Evolutionary conservation across 768 basidiomycete species (phyloP), one percentile per base, ranked within the genome.

Genomic region (Suillus subluteus): DNA sequence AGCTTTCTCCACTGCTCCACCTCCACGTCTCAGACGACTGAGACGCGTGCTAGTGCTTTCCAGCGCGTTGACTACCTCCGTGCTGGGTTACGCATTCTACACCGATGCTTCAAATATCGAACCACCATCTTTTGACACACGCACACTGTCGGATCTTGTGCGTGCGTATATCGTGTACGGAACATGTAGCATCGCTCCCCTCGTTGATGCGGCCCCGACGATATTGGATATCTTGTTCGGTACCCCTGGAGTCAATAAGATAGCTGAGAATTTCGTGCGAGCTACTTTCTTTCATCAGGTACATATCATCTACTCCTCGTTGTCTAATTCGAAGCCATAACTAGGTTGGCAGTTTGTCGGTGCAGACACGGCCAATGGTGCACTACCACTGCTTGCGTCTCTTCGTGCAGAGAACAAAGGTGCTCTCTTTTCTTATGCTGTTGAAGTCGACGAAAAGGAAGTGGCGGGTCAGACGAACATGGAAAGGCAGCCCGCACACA

Each of bases 201-300:
- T 98, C 15, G 91, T 97, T 37, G 92, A 96, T 72, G 78, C 86
- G 66, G 87, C 94, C 1, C 94, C 94, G 0, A 75, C 77, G 56
- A 78, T 96, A 32, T 81, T 98, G 52, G 78, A 84, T 15, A 71
- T 80, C 2, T 72, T 90, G 18, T 76, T 82, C 6, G 79, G 82
- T 50, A 77, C 88, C 2, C 87, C 88, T 1, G 78, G 82, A 15
- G 58, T 96, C 0, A 86, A 82, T 66, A 80, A 85, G 64, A 71
- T 94, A 48, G 88, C 90, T 2, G 88, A 94, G 72, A 81, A 80
- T 1, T 73, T 92, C 63, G 90, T 97, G 6, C 83, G 92, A 50
- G 78, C 82, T 12, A 96, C 95, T 0, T 97, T 98, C 81, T 97
- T 95, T 72, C 83, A 86, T 56, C 95, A 96, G 80, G 92, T 91